Base-by-base conservation (phyloP, 495 filamentous ascomycete genomes). In the Pseudotulostoma volvatum region DNA sequence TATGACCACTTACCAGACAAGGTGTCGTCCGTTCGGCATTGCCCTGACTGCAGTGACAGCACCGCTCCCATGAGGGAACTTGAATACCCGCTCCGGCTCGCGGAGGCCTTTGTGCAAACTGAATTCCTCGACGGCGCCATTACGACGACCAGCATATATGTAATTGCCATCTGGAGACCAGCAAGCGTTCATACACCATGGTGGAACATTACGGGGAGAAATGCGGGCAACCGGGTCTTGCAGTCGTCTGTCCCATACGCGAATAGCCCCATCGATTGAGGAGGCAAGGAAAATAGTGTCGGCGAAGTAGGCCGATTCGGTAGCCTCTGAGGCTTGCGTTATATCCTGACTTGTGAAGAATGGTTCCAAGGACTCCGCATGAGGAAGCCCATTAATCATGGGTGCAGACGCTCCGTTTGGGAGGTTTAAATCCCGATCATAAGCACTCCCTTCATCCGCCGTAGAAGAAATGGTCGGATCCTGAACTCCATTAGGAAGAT, bases 151-250 rank as follows among this genome's bases (percentile, higher is more conserved):
- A 11, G 81, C 85, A 57, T 93, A 97, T 40, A 97, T 85, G 57
- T 71, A 87, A 56, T 97, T 95, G 18, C 90, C 90, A 57, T 93
- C 81, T 1, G 86, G 86, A 43, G 79, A 86, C 90, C 92, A 97
- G 59, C 84, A 92, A n/a, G 84, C 85, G 44, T 79, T 84, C 79
- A 93, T 96, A 56, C 87, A 95, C 92, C 92, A 97, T 7, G 86
- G 90, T 2, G 92, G 86, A 4, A 79, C 76, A 37, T 80, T 79
- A 7, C 68, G 64, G 37, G 81, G 79, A 11, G 63, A 65, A 36
- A 95, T 84, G 25, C 75, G 71, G 19, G 92, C 84, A 9, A 95
- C 63, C 2, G 92, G 79, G 38, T 76, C 70, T 9, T 69, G 72
- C 44, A 79, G 69, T 13, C 90, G 74, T 31, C 86, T 73, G 53